A percentile compares a stretch with the other conserved stretches of the same genome.
phyloP scores from a whole-genome alignment of 371 early-diverging fungal genomes.

The Zopfochytrium polystomum region DNA sequence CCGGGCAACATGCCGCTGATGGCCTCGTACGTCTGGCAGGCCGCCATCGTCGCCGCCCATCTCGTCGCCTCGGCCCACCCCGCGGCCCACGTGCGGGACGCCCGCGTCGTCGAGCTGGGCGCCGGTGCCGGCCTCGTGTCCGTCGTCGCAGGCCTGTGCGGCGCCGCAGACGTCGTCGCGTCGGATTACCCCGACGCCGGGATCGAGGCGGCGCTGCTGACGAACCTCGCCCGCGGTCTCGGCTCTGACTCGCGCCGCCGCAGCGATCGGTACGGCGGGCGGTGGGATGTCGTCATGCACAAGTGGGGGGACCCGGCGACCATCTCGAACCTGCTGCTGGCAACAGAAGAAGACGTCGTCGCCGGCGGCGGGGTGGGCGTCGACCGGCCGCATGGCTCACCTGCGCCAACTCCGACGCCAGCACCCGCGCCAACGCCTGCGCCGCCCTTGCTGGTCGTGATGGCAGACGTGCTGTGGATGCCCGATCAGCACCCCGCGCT shows the following conservation, averaged over 20 bases:
- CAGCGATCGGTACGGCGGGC: background rate
- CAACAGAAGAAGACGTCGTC: too few species aligned
- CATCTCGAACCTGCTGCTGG: background rate
- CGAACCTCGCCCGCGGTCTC: slow-evolving; percentile 18
- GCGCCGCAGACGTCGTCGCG: slow-evolving; percentile 19
- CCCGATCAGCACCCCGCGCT: slow-evolving; percentile 28
- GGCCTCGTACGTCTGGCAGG: slow-evolving; percentile 42
- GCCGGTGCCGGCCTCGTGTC: slow-evolving; percentile 33
- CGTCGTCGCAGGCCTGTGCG: slow-evolving; percentile 17
- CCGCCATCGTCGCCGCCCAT: slow-evolving; percentile 16
- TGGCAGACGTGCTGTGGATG: slow-evolving; percentile 42
- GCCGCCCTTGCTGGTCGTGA: slow-evolving; percentile 20
- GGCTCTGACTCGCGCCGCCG: slow-evolving; percentile 3
- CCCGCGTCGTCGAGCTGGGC: slow-evolving; percentile 33
- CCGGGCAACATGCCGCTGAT: slow-evolving; percentile 24
- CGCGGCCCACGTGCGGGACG: slow-evolving; percentile 6
- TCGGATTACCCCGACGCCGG: slow-evolving; percentile 38
- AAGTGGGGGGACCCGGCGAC: slow-evolving; percentile 26
- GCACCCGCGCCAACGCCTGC: background rate
- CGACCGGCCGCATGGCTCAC: background rate
- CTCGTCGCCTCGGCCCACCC: background rate
- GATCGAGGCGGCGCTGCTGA: slow-evolving; percentile 23
- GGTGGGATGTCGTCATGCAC: slow-evolving; percentile 31
- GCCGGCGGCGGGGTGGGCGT: background rate
- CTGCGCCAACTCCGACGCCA: background rate